phyloP scores from a whole-genome alignment of 257 asterid species.

The Solanum lycopersicoides region DNA sequence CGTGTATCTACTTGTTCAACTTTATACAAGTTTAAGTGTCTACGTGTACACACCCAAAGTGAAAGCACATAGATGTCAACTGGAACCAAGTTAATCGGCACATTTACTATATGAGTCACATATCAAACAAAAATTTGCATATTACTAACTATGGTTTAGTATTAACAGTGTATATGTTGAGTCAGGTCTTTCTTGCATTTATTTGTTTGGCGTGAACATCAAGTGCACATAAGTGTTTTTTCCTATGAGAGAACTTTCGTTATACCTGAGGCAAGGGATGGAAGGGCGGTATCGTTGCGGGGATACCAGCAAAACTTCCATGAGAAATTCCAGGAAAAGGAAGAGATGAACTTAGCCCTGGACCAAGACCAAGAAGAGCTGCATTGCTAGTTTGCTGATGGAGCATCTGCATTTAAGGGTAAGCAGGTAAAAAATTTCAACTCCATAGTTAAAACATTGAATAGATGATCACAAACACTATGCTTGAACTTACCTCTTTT shows the following conservation, averaged over 20 bases:
- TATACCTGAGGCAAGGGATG: constrained; percentile 62
- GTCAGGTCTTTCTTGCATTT: background rate
- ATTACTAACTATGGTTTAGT: background rate
- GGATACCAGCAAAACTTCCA: constrained; percentile 33
- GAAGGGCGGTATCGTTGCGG: constrained; percentile 27
- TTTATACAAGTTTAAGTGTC: background rate
- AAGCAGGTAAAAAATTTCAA: constrained; percentile 2
- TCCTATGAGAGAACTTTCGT: background rate
- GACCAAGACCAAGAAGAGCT: constrained; percentile 30
- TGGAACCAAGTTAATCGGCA: background rate
- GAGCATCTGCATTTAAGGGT: constrained; percentile 39
- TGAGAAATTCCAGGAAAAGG: constrained; percentile 45
- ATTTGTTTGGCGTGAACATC: background rate
- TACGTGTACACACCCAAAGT: background rate
- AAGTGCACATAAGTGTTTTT: background rate
- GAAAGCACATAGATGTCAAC: background rate
- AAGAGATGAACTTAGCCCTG: constrained; percentile 40
- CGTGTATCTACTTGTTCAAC: background rate
- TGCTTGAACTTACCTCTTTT: constrained; percentile 48
- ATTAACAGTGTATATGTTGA: background rate
- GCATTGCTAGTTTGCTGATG: constrained; percentile 43
- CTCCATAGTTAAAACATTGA: background rate
- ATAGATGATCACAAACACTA: background rate
- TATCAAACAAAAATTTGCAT: background rate
- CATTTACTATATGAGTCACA: background rate